Evolutionary conservation across 345 rosid genomes (phyloP).

Genomic region (Clausena lansium): DNA sequence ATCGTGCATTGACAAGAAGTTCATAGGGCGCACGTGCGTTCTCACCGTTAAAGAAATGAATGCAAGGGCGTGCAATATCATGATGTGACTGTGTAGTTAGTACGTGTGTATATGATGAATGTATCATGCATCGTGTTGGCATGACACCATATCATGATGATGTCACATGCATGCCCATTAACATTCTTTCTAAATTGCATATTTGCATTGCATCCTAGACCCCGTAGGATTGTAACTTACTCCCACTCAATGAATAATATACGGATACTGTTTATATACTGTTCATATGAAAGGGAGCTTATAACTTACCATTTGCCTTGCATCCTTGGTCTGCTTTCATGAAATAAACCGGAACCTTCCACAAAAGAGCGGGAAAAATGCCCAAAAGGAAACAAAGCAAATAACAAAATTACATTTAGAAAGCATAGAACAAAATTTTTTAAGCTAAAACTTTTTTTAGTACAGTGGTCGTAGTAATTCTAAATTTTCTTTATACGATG

Average conservation of each 20-base stretch:
- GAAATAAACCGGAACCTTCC: slow-evolving; percentile 21
- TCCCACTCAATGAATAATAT: too few species aligned
- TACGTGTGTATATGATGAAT: not conserved
- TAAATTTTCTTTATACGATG: too few species aligned
- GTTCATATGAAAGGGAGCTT: too few species aligned
- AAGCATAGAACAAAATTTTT: too few species aligned
- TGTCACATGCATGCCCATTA: not conserved
- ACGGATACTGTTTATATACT: too few species aligned
- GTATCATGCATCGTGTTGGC: slow-evolving; percentile 5
- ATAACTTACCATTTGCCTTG: too few species aligned
- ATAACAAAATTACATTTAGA: too few species aligned
- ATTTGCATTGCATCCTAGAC: too few species aligned
- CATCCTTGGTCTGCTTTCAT: not conserved
- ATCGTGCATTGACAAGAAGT: not conserved
- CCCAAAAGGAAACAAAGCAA: too few species aligned
- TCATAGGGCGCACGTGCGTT: slow-evolving; percentile 7
- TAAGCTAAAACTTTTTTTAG: too few species aligned
- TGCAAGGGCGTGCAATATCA: slow-evolving; percentile 15
- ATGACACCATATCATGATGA: slow-evolving; percentile 3
- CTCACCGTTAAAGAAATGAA: not conserved
- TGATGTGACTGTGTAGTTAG: not conserved
- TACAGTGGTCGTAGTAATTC: not conserved
- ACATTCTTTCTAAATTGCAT: too few species aligned
- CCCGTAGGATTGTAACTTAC: too few species aligned
- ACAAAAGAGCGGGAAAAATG: not conserved